Evolutionary conservation across 2,329 filamentous ascomycete genomes (phyloP).

Genomic region (Apiospora sp.): DNA sequence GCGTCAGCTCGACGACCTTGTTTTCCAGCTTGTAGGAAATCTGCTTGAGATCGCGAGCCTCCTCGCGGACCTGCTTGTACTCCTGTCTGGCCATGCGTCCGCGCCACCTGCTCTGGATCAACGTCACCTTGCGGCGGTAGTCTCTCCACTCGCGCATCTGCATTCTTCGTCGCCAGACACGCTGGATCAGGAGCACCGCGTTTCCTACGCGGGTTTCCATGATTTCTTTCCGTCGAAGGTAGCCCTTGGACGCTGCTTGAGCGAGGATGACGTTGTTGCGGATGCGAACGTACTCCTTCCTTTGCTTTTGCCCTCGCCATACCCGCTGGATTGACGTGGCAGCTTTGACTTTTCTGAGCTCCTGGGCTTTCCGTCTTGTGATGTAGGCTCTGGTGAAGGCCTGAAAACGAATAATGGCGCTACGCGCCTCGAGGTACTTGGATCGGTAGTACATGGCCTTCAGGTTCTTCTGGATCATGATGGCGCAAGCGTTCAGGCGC

Average conservation of each 20-base stretch:
- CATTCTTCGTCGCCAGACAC: slow-evolving; percentile 83
- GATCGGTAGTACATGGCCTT: slow-evolving; percentile 94
- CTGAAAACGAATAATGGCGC: slow-evolving; percentile 82
- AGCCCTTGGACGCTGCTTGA: slow-evolving; percentile 91
- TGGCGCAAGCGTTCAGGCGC: slow-evolving; percentile 89
- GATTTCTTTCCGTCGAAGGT: slow-evolving; percentile 87
- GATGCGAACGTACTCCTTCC: slow-evolving; percentile 79
- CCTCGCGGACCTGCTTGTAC: slow-evolving; percentile 92
- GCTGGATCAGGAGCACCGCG: slow-evolving; percentile 88
- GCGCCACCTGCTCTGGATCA: slow-evolving; percentile 93
- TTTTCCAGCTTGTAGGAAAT: slow-evolving; percentile 99
- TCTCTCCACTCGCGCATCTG: slow-evolving; percentile 84
- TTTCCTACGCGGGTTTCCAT: slow-evolving; percentile 94
- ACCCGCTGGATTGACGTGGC: slow-evolving; percentile 95
- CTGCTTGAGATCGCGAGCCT: slow-evolving; percentile 97
- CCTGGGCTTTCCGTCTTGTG: slow-evolving; percentile 79
- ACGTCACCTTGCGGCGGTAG: slow-evolving; percentile 87
- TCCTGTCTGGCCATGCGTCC: slow-evolving; percentile 80
- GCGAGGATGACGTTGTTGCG: slow-evolving; percentile 86
- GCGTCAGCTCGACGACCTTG: slow-evolving; percentile 98
- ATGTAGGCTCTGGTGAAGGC: slow-evolving; percentile 79
- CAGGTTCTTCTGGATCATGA: slow-evolving; percentile 99
- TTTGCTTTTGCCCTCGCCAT: slow-evolving; percentile 92
- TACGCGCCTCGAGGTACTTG: slow-evolving; percentile 86
- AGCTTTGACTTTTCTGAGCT: slow-evolving; percentile 82